phyloP scores from a whole-genome alignment of 495 filamentous ascomycete genomes.

The Xylaria nigripes region DNA sequence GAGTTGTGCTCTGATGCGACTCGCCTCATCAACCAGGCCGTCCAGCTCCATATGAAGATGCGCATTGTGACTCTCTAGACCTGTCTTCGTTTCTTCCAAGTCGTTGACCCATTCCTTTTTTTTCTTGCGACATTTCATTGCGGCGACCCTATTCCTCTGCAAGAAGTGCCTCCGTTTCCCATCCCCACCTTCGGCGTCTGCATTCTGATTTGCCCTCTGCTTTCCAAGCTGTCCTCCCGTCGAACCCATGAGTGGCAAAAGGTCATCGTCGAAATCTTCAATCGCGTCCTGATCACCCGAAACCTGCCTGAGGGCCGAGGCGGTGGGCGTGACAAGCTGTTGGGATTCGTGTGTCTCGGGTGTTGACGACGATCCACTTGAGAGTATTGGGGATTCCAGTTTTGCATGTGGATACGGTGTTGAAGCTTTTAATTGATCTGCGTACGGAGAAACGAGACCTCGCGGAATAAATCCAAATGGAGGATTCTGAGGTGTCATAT shows the following conservation, averaged over 20 bases:
- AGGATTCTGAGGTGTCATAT: not conserved
- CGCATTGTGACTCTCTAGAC: slow-evolving; percentile 30
- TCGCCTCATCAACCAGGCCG: slow-evolving; percentile 39
- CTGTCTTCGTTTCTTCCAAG: slow-evolving; percentile 43
- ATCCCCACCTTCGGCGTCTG: slow-evolving; percentile 12
- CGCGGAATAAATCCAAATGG: slow-evolving; percentile 5
- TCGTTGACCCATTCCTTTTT: slow-evolving; percentile 68
- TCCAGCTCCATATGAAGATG: slow-evolving; percentile 33
- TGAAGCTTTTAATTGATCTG: not conserved
- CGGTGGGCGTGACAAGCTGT: slow-evolving; percentile 10
- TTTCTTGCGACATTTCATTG: slow-evolving; percentile 80
- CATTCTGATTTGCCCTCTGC: slow-evolving; percentile 1
- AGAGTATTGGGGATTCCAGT: slow-evolving; percentile 10
- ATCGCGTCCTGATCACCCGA: not conserved
- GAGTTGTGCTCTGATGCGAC: slow-evolving; percentile 48
- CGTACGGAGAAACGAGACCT: slow-evolving; percentile 2
- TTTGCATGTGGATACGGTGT: slow-evolving; percentile 6
- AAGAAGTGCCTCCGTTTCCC: slow-evolving; percentile 47
- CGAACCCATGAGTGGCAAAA: not conserved
- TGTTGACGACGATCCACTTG: slow-evolving; percentile 18
- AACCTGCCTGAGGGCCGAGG: not conserved
- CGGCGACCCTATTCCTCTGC: slow-evolving; percentile 75
- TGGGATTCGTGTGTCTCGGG: slow-evolving; percentile 18
- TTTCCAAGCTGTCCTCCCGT: slow-evolving; percentile 8
- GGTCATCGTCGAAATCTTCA: not conserved